A percentile compares a stretch with the other conserved stretches of the same genome.
These are phyloP conservation scores for Antrodiella citrinella DNA, from an alignment of 768 basidiomycete genomes.

Conservation along the genomic window DNA sequence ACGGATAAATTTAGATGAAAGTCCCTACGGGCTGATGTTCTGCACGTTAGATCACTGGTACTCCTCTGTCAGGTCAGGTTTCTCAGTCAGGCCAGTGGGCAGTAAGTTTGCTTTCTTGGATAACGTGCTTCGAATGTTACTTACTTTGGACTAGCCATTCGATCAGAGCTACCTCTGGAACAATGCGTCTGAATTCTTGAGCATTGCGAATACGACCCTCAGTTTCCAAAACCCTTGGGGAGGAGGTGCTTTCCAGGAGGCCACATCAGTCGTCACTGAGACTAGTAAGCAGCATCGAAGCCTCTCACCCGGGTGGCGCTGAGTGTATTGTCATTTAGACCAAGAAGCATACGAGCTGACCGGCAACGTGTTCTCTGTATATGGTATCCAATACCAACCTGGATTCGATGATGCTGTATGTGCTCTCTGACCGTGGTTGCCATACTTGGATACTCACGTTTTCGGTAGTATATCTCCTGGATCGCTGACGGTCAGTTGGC, in stretches of 20 bases:
- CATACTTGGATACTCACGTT: no score
- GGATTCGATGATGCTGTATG: slow-evolving; percentile 52
- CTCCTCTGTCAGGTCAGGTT: slow-evolving; percentile 50
- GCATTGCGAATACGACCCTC: slow-evolving; percentile 43
- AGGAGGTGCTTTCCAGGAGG: slow-evolving; percentile 80
- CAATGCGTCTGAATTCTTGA: slow-evolving; percentile 52
- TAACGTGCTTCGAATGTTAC: slow-evolving; percentile 51
- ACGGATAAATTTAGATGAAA: no score
- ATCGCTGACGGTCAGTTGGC: slow-evolving; percentile 50
- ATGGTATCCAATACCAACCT: slow-evolving; percentile 79
- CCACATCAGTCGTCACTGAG: slow-evolving; percentile 34
- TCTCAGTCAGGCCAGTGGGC: slow-evolving; percentile 85
- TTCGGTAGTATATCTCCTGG: slow-evolving; percentile 70
- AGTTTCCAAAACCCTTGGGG: slow-evolving; percentile 57
- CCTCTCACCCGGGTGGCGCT: slow-evolving; percentile 12
- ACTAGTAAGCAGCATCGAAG: slow-evolving; percentile 22
- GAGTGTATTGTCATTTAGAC: slow-evolving; percentile 53
- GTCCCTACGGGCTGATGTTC: slow-evolving; percentile 54
- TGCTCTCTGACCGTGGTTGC: slow-evolving; percentile 45
- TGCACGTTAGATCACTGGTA: slow-evolving; percentile 17
- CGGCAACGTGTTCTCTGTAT: slow-evolving; percentile 52
- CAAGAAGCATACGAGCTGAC: slow-evolving; percentile 60
- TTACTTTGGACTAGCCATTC: slow-evolving; percentile 78
- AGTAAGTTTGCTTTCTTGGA: slow-evolving; percentile 43
- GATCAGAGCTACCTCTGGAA: slow-evolving; percentile 66